Evolutionary conservation across 2,329 filamentous ascomycete species (phyloP), one percentile per base, ranked within the genome.

Genomic region (Sclerotiophoma versabilis): DNA sequence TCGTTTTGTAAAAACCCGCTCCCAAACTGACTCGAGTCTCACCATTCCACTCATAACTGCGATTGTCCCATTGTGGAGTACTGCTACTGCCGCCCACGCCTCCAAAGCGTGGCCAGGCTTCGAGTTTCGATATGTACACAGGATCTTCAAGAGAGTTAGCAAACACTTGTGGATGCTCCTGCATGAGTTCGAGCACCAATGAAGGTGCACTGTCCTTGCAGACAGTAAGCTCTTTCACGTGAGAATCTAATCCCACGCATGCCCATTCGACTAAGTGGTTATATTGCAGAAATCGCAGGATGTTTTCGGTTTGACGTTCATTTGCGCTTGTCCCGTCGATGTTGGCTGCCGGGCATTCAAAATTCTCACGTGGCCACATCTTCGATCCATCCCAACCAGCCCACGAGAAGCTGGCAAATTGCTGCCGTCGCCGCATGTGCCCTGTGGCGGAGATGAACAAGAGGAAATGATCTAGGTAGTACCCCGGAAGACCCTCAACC

Each of bases 331-430:
- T n/a, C 5, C 29, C 29, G 5, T 34, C n/a, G n/a, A n/a, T 7
- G 6, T 5, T 17, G 32, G n/a, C n/a, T 15, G 5, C 15, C 5
- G 32, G 32, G 36, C 36, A 41, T 19, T 41, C 32, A n/a, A 41
- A 53, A 20, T 47, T 53, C 20, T 53, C 49, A 12, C 49, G 42
- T 10, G 49, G 42, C 29, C 36, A 47, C 34, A 47, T 42, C n/a
- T 42, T 47, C 3, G 20, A 4, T 19, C 49, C 49, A 17, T 42
- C 49, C 49, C 49, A 53, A 22, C 49, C 49, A 22, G 49, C 49
- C 49, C 49, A 53, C 6, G 49, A 53, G 17, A 34, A 53, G 26
- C 49, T 53, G 9, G 49, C 49, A 12, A 53, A 53, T 23, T 27
- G 15, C n/a, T 46, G 19, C 23, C 49, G 42, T 11, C 49, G 42